These are phyloP conservation scores for Trichoderma asperelloides DNA, from an alignment of 495 filamentous ascomycete species.

Conservation along the genomic window DNA sequence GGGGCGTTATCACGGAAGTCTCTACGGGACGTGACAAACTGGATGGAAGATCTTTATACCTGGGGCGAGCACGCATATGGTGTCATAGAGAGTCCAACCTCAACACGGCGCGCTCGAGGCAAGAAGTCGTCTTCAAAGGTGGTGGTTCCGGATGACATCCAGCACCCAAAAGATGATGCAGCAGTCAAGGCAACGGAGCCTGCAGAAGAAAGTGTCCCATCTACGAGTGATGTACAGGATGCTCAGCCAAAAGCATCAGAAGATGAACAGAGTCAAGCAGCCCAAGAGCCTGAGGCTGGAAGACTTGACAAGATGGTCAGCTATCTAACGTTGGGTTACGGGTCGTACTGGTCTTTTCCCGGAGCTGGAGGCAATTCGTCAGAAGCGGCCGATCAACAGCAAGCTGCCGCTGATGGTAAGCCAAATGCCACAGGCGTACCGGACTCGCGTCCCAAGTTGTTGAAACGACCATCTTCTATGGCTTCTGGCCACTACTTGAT, in stretches of 20 bases:
- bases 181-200: conserved; percentile 1
- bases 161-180: conserved; percentile 1
- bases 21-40: conserved; percentile 58
- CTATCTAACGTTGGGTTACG: conserved; percentile 49
- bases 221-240: background rate
- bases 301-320: conserved; percentile 36
- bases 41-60: conserved; percentile 76
- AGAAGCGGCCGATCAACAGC: background rate
- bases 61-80: conserved; percentile 76
- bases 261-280: background rate
- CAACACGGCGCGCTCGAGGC: conserved; percentile 29
- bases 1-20: conserved; percentile 58
- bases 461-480: background rate
- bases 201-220: conserved; percentile 4
- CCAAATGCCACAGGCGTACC: background rate
- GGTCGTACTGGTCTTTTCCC: conserved; percentile 42
- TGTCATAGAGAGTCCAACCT: conserved; percentile 61
- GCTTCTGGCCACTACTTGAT: conserved; percentile 57
- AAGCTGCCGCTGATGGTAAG: background rate
- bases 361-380: conserved; percentile 7
- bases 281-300: conserved; percentile 16
- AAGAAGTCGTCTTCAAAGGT: conserved; percentile 1
- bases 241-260: background rate
- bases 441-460: background rate
- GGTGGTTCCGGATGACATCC: background rate